A percentile compares a stretch with the other conserved stretches of the same genome.
Evolutionary conservation across 202 grass and related monocot genomes (phyloP).

Genomic region (Schoenoplectus tabernaemontani): DNA sequence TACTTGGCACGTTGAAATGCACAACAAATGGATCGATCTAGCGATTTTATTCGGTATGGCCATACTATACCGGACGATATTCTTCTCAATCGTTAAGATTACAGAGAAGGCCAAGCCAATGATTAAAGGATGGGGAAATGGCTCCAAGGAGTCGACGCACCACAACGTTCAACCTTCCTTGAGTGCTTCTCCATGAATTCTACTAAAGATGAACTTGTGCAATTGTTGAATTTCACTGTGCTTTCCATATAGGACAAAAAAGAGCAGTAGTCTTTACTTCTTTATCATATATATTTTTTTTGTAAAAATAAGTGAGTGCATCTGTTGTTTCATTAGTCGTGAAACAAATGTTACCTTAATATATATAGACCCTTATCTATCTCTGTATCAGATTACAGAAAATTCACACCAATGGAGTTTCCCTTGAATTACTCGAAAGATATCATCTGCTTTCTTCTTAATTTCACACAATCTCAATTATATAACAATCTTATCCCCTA

Average conservation of each 20-base stretch:
- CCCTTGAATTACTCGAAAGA: not conserved
- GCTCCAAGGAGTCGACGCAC: not conserved
- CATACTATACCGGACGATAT: constrained; percentile 53
- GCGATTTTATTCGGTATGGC: constrained; percentile 51
- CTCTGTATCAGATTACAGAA: not conserved
- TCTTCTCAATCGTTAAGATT: constrained; percentile 52
- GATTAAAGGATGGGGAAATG: constrained; percentile 34
- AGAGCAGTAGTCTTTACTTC: not conserved
- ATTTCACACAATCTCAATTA: not conserved
- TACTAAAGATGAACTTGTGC: not conserved
- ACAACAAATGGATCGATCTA: constrained; percentile 78
- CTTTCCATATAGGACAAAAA: not conserved
- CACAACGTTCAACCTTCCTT: not conserved
- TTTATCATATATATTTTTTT: not conserved
- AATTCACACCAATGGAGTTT: not conserved
- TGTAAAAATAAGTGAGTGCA: not conserved
- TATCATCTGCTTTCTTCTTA: not conserved
- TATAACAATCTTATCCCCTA: not conserved
- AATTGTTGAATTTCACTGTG: not conserved
- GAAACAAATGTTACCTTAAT: not conserved
- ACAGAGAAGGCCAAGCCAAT: constrained; percentile 55
- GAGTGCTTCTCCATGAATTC: not conserved
- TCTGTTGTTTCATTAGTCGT: too few species aligned
- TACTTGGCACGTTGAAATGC: constrained; percentile 67
- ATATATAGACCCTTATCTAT: not conserved